A percentile compares a stretch with the other conserved stretches of the same genome.
phyloP scores from a whole-genome alignment of 352 stramenopile species.

The Globisporangium polare region DNA sequence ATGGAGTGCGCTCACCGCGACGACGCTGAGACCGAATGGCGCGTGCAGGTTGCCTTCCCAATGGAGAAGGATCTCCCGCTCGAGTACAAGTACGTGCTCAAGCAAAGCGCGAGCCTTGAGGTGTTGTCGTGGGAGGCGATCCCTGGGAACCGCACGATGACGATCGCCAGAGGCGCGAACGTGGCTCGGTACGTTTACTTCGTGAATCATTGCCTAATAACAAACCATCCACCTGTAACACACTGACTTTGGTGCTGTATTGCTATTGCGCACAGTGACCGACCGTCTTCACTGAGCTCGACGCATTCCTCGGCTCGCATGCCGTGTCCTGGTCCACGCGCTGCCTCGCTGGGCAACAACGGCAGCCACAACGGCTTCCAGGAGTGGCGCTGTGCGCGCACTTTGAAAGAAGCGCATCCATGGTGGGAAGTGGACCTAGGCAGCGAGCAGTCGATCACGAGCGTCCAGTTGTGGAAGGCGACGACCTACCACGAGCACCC shows the following conservation, averaged over 20 bases:
- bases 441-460: conserved; percentile 25
- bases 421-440: conserved; percentile 78
- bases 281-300: conserved; percentile 48
- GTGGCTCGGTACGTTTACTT: conserved; percentile 47
- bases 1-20: conserved; percentile 31
- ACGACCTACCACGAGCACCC: conserved; percentile 70
- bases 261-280: conserved; percentile 17
- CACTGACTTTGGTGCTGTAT: background rate
- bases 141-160: conserved; percentile 62
- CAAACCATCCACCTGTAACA: too few relatives aligned
- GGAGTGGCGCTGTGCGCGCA: conserved; percentile 67
- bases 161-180: conserved; percentile 35
- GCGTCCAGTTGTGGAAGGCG: conserved; percentile 61
- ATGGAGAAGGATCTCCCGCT: conserved; percentile 22
- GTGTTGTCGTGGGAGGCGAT: conserved; percentile 71
- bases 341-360: conserved; percentile 52
- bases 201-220: too few relatives aligned
- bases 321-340: conserved; percentile 37
- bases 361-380: conserved; percentile 63
- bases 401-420: conserved; percentile 43
- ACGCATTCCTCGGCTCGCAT: conserved; percentile 36
- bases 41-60: conserved; percentile 28
- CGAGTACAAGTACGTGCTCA: conserved; percentile 82
- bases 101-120: conserved; percentile 27
- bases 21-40: conserved; percentile 36